These are phyloP conservation scores for Juncus effusus DNA, from an alignment of 176 grass and related monocot genomes.

Conservation along the genomic window DNA sequence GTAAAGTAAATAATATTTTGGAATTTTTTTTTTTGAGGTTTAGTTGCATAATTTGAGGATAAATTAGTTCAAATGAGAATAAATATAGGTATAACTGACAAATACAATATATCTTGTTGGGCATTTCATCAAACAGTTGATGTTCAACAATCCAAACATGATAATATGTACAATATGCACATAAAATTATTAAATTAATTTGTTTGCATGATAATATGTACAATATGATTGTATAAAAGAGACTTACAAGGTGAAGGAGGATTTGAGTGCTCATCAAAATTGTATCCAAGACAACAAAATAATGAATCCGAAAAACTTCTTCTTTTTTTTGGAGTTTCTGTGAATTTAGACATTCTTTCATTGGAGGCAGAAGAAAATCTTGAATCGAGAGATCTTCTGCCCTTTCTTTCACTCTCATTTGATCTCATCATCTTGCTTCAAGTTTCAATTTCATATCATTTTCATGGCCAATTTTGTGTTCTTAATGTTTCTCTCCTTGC, in stretches of 20 bases:
- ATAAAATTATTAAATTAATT: no score
- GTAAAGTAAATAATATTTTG: neutral
- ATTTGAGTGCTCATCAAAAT: neutral
- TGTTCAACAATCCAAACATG: no score
- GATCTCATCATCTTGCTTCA: conserved; percentile 10
- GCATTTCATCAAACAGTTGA: no score
- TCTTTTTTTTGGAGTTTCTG: neutral
- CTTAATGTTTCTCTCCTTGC: neutral
- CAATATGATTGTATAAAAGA: neutral
- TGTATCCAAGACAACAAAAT: conserved; percentile 8
- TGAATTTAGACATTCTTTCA: neutral
- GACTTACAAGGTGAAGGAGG: conserved; percentile 11
- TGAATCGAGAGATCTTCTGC: neutral
- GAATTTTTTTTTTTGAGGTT: conserved; percentile 22
- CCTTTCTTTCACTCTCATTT: neutral
- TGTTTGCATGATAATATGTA: no score
- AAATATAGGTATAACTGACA: neutral
- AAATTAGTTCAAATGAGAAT: neutral
- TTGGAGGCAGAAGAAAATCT: neutral
- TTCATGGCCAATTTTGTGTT: neutral
- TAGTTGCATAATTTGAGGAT: neutral
- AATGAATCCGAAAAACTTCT: neutral
- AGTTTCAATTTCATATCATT: conserved; percentile 6
- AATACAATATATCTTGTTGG: no score
- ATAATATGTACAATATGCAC: no score